Base-by-base conservation (phyloP, 257 asterid species). In the Solanum gracilifrons region DNA sequence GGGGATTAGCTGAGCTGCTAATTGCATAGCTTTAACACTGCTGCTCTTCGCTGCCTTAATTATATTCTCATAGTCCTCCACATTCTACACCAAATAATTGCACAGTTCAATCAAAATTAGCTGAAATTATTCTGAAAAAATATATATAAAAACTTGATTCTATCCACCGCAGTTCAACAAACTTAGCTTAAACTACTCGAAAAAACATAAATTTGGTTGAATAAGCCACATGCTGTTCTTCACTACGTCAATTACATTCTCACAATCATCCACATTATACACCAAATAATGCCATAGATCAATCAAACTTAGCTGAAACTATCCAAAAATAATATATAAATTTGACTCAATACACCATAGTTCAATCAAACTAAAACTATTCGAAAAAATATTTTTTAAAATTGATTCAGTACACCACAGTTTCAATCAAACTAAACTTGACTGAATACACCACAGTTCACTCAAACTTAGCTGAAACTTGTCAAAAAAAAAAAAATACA, bases 1-100 rank as follows among this genome's bases (percentile, higher is more conserved):
- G 20, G 99, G 99, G 83, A 96, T 96, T 9, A 96, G 93, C 92
- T 96, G 99, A 84, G 99, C 99, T 75, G 99, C 98, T 86, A 96
- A 92, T 88, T 96, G 99, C 90, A 95, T 94, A 6, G 98, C 95
- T 90, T 96, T 96, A 68, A 94, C 91, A 87, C 93, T 92, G 92
- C 89, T 92, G 89, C 99, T 95, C 89, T 88, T 92, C 5, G 95
- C 96, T 64, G 97, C 94, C 91, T 93, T 93, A 23, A 95, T 89
- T 86, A 96, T 96, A 87, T 91, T 95, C 90, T 93, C 95, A 83
- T 96, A 96, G 90, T 95, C 98, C 82, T 91, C 98, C 84, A 89
- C 88, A 66, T 92, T 90, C 99, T 96, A 89, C 72, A 46, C 82
- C 13, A 86, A 51, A 69, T 23, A 43, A 85, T 85, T 29, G 43